phyloP scores from a whole-genome alignment of 169 alveolate species.

The Babesia ovis region DNA sequence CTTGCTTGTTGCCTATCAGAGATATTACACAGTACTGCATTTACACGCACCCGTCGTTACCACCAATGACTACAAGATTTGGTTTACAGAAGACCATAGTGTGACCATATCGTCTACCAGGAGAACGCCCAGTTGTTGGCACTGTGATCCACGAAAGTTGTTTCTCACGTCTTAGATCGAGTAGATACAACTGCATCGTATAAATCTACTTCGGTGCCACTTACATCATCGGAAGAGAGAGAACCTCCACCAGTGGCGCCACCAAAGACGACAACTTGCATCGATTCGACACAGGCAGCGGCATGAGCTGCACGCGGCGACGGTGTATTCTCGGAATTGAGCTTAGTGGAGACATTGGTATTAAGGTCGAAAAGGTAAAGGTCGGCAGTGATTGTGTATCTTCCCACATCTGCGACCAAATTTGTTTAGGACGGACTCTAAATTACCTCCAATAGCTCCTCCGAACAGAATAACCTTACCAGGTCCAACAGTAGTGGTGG shows the following conservation, averaged over 20 bases:
- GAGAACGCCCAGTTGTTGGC: slow-evolving; percentile 96
- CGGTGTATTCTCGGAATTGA: slow-evolving; percentile 89
- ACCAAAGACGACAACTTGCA: slow-evolving; percentile 95
- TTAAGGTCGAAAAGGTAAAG: slow-evolving; percentile 87
- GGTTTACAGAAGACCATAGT: slow-evolving; percentile 95
- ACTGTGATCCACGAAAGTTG: slow-evolving; percentile 95
- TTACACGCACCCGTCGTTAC: slow-evolving; percentile 91
- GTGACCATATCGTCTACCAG: slow-evolving; percentile 99
- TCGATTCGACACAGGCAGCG: slow-evolving; percentile 95
- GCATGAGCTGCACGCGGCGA: slow-evolving; percentile 99
- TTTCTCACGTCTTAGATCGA: slow-evolving; percentile 93
- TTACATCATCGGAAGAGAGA: slow-evolving; percentile 92
- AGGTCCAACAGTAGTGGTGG: slow-evolving; percentile 91
- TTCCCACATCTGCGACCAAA: slow-evolving; percentile 88
- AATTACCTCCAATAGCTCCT: slow-evolving; percentile 92
- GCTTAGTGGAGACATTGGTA: slow-evolving; percentile 86
- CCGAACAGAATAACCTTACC: slow-evolving; percentile 90
- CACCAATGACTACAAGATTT: slow-evolving; percentile 95
- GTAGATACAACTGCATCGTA: slow-evolving; percentile 82
- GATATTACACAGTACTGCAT: background rate
- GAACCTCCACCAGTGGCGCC: slow-evolving; percentile 99
- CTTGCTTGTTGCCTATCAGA: slow-evolving; percentile 74
- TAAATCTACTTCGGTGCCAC: background rate
- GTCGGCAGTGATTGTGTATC: slow-evolving; percentile 96
- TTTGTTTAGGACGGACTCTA: background rate